Base-by-base conservation (phyloP, 1,139 yeast species). In the Diutina siamensis region DNA sequence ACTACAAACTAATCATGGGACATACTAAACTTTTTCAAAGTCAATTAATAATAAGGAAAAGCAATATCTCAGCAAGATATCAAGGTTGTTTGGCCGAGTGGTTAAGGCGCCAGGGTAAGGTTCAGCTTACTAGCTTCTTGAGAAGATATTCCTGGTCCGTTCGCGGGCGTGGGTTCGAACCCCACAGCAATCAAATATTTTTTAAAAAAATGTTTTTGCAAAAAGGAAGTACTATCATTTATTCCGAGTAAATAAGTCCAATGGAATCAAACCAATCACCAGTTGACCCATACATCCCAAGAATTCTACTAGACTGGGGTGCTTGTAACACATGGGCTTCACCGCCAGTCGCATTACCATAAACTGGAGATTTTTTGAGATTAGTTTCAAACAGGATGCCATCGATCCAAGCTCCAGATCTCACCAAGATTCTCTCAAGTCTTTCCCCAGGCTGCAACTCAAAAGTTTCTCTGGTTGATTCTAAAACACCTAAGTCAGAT, bases 381-480 rank as follows among this genome's bases (percentile, higher is more conserved):
- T 63, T 55, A 21, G 74, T 73, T 50, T 68, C 74, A 18, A 94
- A 76, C 56, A 84, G 94, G 18, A 86, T 64, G 1, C 83, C 95
- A 65, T 92, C 97, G 15, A 92, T 68, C 97, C 97, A 92, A 1
- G 74, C 80, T 5, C 97, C 97, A 45, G 79, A 70, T 51, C 95
- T 71, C 44, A 87, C 65, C 47, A 72, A 71, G 48, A 88, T 67
- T 36, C 81, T 83, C 3, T 68, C 58, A 8, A 92, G 65, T 10
- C 54, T 52, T 57, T 89, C 96, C 33, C 78, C 85, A 0, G 61
- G 62, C 2, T 65, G 64, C 9, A 89, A 57, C 1, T 57, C 59
- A 49, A 83, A 73, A 46, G 83, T 94, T 0, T 80, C 60, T 48
- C 72, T 80, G 44, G 70, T 65, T 2, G 68, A 66, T 3, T 80